A percentile compares a stretch with the other conserved stretches of the same genome.
Evolutionary conservation across 768 basidiomycete genomes (phyloP).

Genomic region (Rhizopogon vulgaris): DNA sequence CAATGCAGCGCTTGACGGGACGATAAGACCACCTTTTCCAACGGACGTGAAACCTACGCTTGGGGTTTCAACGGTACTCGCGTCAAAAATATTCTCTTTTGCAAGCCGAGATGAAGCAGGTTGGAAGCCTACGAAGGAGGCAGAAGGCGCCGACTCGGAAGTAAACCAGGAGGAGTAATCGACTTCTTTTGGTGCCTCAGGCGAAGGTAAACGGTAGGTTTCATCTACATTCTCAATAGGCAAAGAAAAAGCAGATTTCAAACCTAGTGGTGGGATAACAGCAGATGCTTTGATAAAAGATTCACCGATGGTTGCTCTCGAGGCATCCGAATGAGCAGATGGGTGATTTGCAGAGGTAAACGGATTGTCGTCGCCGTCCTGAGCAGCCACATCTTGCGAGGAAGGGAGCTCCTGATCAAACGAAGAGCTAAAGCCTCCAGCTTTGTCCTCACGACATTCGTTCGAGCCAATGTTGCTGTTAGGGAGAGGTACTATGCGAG

Average conservation of each 20-base stretch:
- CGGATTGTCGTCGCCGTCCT: conserved; percentile 16
- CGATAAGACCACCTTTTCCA: conserved; percentile 34
- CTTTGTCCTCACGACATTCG: background rate
- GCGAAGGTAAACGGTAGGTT: conserved; percentile 26
- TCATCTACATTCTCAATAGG: background rate
- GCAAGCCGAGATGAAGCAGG: conserved; percentile 23
- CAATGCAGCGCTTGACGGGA: conserved; percentile 50
- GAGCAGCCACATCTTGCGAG: background rate
- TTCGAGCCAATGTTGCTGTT: background rate
- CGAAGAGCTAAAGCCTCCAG: background rate
- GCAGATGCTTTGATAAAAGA: conserved; percentile 14
- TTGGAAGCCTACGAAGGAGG: conserved; percentile 30
- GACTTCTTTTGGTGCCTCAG: conserved; percentile 32
- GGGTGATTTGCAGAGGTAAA: conserved; percentile 6
- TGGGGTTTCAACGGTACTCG: conserved; percentile 3
- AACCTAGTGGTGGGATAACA: background rate
- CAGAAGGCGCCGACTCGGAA: conserved; percentile 17
- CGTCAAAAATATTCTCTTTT: background rate
- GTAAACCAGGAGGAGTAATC: conserved; percentile 50
- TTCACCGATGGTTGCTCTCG: conserved; percentile 9
- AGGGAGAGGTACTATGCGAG: background rate
- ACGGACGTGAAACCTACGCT: conserved; percentile 22
- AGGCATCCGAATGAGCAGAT: background rate
- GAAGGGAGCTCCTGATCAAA: background rate
- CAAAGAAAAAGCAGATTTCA: background rate